Base-by-base conservation (phyloP, 176 grass and related monocot species). In the Carex myosuroides region DNA sequence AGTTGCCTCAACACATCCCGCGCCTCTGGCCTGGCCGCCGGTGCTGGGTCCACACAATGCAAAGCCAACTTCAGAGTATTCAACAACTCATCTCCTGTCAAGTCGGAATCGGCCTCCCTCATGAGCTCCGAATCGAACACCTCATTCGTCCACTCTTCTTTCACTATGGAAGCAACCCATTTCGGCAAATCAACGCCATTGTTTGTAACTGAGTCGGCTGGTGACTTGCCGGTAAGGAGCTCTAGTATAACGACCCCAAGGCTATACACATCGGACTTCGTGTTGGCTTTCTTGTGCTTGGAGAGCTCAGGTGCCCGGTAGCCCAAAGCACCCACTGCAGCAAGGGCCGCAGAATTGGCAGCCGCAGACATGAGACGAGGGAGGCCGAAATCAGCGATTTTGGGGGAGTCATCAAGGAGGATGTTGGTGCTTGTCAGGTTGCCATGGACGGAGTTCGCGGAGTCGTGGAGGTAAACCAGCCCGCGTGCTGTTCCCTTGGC, bases 101-200 rank as follows among this genome's bases (percentile, higher is more conserved):
- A 5, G 0, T 85, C 91, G 0, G 56, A 48, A 12, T 84, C 63
- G 0, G 92, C 88, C 60, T 94, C 94, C 17, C 88, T 89, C 90
- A 91, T 94, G 0, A 97, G 87, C 83, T 97, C 94, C 1, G 89
- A 81, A 76, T 97, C 94, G 64, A 97, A 97, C 86, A 97, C 92
- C 87, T 97, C 92, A 70, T 91, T 94, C 1, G 94, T 92, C 94
- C 94, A 92, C 71, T 94, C 94, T 87, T 92, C 90, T 80, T 97
- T 92, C 14, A 97, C 92, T n/a, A 92, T 91, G 21, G 88, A 94
- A 0, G 88, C 90, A 14, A 97, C 94, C 94, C 92, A 94, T 82
- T 89, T 90, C 2, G 94, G 94, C 88, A 97, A 84, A 61, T 97
- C 94, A 33, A 91, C 80, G 57, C 92, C 90, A 3, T 97, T 92